Conservation (phyloP, 2,329 filamentous ascomycete genomes). For the Hypomyces perniciosus region DNA sequence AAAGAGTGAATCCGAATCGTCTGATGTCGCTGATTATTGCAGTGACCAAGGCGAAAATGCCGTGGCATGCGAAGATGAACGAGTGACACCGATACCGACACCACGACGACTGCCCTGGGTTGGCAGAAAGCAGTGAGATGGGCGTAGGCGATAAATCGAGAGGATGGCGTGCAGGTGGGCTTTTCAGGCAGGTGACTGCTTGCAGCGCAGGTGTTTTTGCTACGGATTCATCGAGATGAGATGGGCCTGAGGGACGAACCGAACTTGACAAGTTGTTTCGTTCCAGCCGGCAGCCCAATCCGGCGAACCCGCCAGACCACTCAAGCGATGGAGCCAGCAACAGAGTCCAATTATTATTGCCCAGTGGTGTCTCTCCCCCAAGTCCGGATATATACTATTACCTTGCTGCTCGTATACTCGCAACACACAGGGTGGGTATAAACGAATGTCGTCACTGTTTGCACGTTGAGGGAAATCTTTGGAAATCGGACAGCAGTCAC, state of each 20-base stretch:
- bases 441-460: neutral
- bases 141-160: neutral
- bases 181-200: constrained; percentile 1
- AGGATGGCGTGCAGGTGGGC: neutral
- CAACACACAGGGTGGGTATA: too few relatives aligned
- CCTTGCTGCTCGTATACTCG: too few relatives aligned
- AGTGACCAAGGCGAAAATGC: too few relatives aligned
- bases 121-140: neutral
- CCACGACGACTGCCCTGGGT: neutral
- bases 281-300: constrained; percentile 2
- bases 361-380: neutral
- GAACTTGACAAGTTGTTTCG: constrained; percentile 1
- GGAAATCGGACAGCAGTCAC: neutral
- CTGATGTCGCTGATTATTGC: too few relatives aligned
- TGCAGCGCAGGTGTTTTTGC: neutral
- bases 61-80: neutral
- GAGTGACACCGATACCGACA: neutral
- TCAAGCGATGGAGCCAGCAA: neutral
- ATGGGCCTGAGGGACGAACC: constrained; percentile 1
- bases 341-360: neutral
- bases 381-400: neutral
- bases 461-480: neutral
- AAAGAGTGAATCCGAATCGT: too few relatives aligned
- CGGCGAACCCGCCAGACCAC: constrained; percentile 1
- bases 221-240: constrained; percentile 10